Base-by-base conservation (phyloP, 805 yeast genomes). In the Schwanniomyces yamadae region DNA sequence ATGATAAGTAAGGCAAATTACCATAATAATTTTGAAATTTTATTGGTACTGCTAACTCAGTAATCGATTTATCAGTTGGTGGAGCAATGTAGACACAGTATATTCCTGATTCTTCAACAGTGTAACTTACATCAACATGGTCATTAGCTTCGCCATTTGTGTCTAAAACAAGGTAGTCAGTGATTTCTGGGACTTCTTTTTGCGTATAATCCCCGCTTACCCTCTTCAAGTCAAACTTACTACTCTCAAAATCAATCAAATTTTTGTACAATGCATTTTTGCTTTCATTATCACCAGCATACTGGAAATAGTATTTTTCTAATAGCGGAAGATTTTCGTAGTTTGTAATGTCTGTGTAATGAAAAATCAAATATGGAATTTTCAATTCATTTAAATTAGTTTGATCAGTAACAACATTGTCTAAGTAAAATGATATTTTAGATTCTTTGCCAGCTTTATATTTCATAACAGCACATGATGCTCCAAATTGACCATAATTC, bases 51-150 rank as follows among this genome's bases (percentile, higher is more conserved):
- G 24, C 6, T 16, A 52, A 23, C 10, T 38, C 33, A 4, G 23
- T n/a, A 8, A 44, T 29, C 1, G 33, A 41, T n/a, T 37, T 39
- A 6, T 45, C 48, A 4, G 24, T 19, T 4, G 56, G 56, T 6
- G 57, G 56, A 4, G 55, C 59, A 24, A 57, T 41, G 35, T 57
- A 61, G 6, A 58, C 56, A 44, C 68, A 61, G 39, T 59, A 61
- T 14, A 46, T 28, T 2, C 66, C 68, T 1, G 57, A 39, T 26
- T 49, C 40, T 9, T 46, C 34, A 9, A 55, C 53, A 1, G 38
- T 20, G 25, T 48, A 50, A 2, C 19, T 32, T 18, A 45, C 39
- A 16, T 40, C 47, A 10, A 28, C 36, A 13, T 37, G 40, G 12
- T 18, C 10, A 4, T 26, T 16, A 12, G 32, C 37, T 4, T 33